Evolutionary conservation across 2,329 filamentous ascomycete genomes (phyloP).

Genomic region (Aspergillus oerlinghausenensis): DNA sequence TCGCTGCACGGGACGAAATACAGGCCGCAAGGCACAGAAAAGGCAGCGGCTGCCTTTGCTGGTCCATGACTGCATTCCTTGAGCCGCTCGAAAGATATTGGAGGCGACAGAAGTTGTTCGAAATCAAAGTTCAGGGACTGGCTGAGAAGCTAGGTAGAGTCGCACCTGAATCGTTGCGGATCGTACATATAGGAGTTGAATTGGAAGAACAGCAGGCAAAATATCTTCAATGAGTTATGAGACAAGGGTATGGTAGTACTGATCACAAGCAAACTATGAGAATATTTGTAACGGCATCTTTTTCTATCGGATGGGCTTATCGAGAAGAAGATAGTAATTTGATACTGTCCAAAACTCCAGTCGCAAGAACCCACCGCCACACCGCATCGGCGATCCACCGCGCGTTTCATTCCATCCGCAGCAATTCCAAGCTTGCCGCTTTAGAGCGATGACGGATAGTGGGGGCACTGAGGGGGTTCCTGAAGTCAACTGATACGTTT

Average conservation of each 20-base stretch:
- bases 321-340: neutral
- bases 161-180: neutral
- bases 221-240: neutral
- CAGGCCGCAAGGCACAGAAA: slow-evolving; percentile 36
- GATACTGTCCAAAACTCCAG: too few species aligned
- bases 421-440: neutral
- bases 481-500: slow-evolving; percentile 19
- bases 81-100: neutral
- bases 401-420: neutral
- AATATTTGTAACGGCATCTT: neutral
- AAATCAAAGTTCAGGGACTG: neutral
- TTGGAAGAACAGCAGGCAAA: neutral
- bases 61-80: slow-evolving; percentile 40
- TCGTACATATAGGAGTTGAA: neutral
- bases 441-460: slow-evolving; percentile 8
- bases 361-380: slow-evolving; percentile 2
- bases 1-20: slow-evolving; percentile 24
- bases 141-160: neutral
- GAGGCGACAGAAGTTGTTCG: neutral
- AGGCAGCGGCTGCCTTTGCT: slow-evolving; percentile 36
- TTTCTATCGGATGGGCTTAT: neutral
- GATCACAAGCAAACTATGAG: neutral
- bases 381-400: slow-evolving; percentile 4
- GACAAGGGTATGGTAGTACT: neutral
- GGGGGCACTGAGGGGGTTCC: slow-evolving; percentile 10